Evolutionary conservation across 1,139 yeast species (phyloP).

Genomic region (Yamadazyma pseudoaaseri): DNA sequence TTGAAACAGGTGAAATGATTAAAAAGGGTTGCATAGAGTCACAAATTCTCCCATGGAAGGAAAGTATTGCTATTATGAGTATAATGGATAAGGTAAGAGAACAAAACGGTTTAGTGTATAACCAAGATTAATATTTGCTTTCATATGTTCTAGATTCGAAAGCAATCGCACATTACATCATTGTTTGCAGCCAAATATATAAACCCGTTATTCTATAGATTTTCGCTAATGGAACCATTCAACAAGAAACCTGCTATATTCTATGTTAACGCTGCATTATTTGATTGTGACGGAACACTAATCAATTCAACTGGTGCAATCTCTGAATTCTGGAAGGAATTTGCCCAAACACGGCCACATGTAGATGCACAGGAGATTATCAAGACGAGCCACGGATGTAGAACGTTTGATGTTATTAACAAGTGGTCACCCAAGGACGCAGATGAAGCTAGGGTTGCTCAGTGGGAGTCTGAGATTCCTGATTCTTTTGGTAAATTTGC

Average conservation of each 20-base stretch:
- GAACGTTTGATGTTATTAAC: conserved; percentile 75
- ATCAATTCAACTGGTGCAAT: conserved; percentile 81
- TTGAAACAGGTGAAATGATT: conserved; percentile 43
- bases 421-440: conserved; percentile 77
- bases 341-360: conserved; percentile 66
- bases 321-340: conserved; percentile 76
- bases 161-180: too few relatives aligned
- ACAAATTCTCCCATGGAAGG: conserved; percentile 36
- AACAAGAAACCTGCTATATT: conserved; percentile 45
- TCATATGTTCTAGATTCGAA: too few relatives aligned
- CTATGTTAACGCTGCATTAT: conserved; percentile 52
- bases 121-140: conserved; percentile 22
- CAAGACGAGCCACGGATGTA: conserved; percentile 76
- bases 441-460: conserved; percentile 60
- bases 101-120: conserved; percentile 39
- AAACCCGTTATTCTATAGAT: too few relatives aligned
- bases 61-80: conserved; percentile 39
- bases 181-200: background rate
- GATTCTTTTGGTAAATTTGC: conserved; percentile 70
- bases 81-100: conserved; percentile 41
- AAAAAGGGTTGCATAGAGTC: conserved; percentile 31
- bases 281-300: conserved; percentile 84
- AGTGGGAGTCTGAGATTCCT: conserved; percentile 70
- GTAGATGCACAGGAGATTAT: conserved; percentile 70
- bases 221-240: background rate